Base-by-base conservation (phyloP, 2,329 filamentous ascomycete species). In the Paracoccidioides lutzii region DNA sequence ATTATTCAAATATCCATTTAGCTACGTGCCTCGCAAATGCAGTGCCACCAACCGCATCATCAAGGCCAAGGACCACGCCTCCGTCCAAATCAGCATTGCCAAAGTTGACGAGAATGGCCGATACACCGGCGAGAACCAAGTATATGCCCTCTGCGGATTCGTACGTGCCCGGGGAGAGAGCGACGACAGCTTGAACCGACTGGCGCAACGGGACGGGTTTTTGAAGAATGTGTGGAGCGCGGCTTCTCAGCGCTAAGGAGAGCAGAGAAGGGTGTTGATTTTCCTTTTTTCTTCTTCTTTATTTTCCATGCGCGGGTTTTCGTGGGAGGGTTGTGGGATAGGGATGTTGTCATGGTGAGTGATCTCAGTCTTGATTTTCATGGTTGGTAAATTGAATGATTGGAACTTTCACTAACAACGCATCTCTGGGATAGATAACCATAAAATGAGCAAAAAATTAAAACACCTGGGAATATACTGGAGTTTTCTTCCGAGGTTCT, bases 21-120 rank as follows among this genome's bases (percentile, higher is more conserved):
- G 89, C 76, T 95, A 95, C 85, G 88, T 95, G 82, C 90, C 90
- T 75, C 89, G 91, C 82, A 97, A 96, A 82, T 97, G 91, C 88
- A 89, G 83, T 77, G 90, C 90, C 69, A 95, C 91, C 77, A 94
- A 95, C 88, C 89, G 93, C 80, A 96, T 97, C 83, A 97, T 98
- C 85, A 96, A 96, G 82, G 90, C 93, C 81, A 96, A 97, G 82
- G 93, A 98, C 80, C 93, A 98, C 83, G 91, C 89, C 70, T 95
- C 88, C 62, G 93, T 97, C 69, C 93, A 98, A 79, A 89, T 98
- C 77, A 88, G 86, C 69, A 81, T 98, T 74, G 91, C 86, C 77
- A 97, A 96, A 82, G 93, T 98, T 69, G 91, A 97, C 77, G 93
- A 98, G 85, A 94, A 90, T 80, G 93, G 93, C 75, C 88, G 90